A percentile compares a stretch with the other conserved stretches of the same genome.
Evolutionary conservation across 352 stramenopile species (phyloP).

Genomic region (Globisporangium camurandrum): DNA sequence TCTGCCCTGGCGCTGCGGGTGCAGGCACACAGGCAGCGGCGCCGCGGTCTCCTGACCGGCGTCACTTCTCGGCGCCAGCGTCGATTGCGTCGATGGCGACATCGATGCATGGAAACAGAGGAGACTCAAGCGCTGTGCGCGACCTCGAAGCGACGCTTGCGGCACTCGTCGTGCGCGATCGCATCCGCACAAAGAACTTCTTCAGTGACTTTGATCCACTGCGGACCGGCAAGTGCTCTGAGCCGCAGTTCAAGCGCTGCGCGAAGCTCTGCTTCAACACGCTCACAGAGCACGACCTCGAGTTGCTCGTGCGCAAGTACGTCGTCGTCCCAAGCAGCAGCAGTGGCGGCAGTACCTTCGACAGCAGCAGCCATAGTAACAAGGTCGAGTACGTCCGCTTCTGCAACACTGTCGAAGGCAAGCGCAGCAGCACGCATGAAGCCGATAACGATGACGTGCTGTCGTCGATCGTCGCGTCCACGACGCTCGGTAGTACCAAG

Average conservation of each 20-base stretch:
- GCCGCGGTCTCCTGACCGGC: slow-evolving; percentile 45
- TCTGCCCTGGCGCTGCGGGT: slow-evolving; percentile 33
- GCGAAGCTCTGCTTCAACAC: slow-evolving; percentile 69
- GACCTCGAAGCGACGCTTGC: slow-evolving; percentile 52
- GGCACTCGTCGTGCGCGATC: slow-evolving; percentile 52
- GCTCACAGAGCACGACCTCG: slow-evolving; percentile 55
- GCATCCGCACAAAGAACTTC: slow-evolving; percentile 80
- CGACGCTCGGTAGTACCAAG: slow-evolving; percentile 16
- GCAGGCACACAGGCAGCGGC: slow-evolving; percentile 18
- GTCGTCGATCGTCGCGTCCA: slow-evolving; percentile 23
- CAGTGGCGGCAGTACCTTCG: slow-evolving; percentile 28
- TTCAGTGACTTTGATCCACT: slow-evolving; percentile 80
- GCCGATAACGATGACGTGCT: slow-evolving; percentile 50
- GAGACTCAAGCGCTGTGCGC: slow-evolving; percentile 1
- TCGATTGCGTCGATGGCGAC: slow-evolving; percentile 4
- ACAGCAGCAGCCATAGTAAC: too few relatives aligned
- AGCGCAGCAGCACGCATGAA: slow-evolving; percentile 11
- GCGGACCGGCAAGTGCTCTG: slow-evolving; percentile 63
- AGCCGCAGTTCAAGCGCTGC: slow-evolving; percentile 72
- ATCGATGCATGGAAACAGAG: too few relatives aligned
- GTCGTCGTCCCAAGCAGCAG: not conserved
- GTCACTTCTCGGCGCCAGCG: slow-evolving; percentile 33
- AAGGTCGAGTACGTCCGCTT: slow-evolving; percentile 80
- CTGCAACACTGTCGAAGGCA: slow-evolving; percentile 56
- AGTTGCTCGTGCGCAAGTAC: slow-evolving; percentile 58